Evolutionary conservation across 768 basidiomycete genomes (phyloP), one percentile per base, ranked within the genome.

Genomic region (Rhodotorula babjevae): DNA sequence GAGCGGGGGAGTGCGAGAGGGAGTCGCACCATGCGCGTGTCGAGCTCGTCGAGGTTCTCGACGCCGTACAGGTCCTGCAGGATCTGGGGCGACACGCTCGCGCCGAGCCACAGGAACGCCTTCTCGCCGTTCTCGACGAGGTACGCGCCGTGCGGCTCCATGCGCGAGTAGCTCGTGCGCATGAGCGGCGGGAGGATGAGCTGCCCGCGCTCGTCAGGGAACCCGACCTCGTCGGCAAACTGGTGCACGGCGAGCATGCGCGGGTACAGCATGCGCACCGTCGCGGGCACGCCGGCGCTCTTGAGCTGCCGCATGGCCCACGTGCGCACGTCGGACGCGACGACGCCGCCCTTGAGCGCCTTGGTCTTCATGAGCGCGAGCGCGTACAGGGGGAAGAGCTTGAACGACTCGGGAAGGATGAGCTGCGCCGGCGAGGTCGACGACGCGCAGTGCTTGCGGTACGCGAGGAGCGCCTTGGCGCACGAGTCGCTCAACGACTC

Each of bases 301-400:
- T 87, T 85, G 61, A 96, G 84, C 75, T 87, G 86, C 74, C 93
- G 90, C 62, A 88, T 87, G 78, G 89, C 86, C 78, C 89, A 90
- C 76, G 93, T 92, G 63, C 96, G 89, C 19, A 94, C 92, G 77
- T 98, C 96, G n/a, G 93, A 89, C 12, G 90, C 88, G 61, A 99
- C 93, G 76, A 87, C 88, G 25, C 90, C 87, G 59, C 88, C 92
- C 88, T 96, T 95, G n/a, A 99, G 82, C 29, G 93, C 88, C 80
- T 96, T 95, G 64, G 86, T 86, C 83, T 99, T 99, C 59, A 90
- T 84, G 47, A 97, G 86, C 19, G 88, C 88, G 6, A 97, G 84
- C 7, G 86, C 86, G 79, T 89, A 93, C 27, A 92, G 84, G 0
- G 93, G 92, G 56, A 98, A 85, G 2, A 89, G 85, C 78, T 89